Conservation (phyloP, 2,329 filamentous ascomycete species). For the Epichloe sylvatica region DNA sequence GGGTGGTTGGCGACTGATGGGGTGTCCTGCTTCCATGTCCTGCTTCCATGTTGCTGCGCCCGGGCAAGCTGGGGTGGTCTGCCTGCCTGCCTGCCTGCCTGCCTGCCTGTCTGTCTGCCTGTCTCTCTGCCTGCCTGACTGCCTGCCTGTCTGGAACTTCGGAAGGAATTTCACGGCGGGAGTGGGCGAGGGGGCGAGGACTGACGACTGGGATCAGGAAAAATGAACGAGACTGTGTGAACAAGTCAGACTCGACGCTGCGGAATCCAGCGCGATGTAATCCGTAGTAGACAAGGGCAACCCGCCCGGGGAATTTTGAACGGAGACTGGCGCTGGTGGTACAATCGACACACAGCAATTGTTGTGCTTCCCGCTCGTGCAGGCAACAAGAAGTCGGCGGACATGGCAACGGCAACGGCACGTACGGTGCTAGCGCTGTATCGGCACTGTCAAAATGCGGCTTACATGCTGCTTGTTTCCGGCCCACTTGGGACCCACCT, state of each 20-base stretch:
- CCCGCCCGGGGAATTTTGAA: not conserved
- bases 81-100: no score
- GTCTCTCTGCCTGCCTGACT: no score
- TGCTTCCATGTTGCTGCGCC: conserved; percentile 2
- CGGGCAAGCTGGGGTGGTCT: not conserved
- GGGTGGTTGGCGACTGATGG: no score
- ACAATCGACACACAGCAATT: not conserved
- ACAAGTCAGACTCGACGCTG: not conserved
- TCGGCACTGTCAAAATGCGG: not conserved
- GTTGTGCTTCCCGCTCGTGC: not conserved
- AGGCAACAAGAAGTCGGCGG: not conserved
- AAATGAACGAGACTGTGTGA: not conserved
- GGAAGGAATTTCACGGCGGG: not conserved
- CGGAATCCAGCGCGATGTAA: no score
- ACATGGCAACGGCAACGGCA: not conserved
- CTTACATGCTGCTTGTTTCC: not conserved
- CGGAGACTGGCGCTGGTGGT: not conserved
- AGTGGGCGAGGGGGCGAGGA: not conserved
- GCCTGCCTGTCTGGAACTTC: not conserved
- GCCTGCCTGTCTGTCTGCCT: accelerated
- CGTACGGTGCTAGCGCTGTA: not conserved
- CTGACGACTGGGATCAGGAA: not conserved
- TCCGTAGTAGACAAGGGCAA: no score
- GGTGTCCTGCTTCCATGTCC: conserved; percentile 2
- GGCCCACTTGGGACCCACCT: not conserved